phyloP scores from a whole-genome alignment of 768 basidiomycete genomes.

The Boletus pseudopeckii region DNA sequence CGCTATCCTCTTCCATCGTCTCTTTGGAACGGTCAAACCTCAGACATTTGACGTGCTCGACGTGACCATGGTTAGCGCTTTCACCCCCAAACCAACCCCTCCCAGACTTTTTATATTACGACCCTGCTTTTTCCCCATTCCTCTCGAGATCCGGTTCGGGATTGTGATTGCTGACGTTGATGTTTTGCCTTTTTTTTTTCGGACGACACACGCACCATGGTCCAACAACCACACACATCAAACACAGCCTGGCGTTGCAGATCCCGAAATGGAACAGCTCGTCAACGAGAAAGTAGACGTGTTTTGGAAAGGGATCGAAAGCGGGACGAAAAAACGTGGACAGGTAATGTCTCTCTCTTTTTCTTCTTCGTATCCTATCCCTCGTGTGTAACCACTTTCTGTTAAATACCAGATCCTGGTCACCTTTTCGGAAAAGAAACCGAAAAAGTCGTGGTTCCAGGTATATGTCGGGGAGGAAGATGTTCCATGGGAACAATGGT shows the following conservation, averaged over 20 bases:
- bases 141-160: not conserved
- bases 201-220: not conserved
- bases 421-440: constrained; percentile 73
- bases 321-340: constrained; percentile 56
- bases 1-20: constrained; percentile 76
- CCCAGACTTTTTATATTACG: too few relatives aligned
- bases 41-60: constrained; percentile 77
- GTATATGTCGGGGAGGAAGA: constrained; percentile 74
- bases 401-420: constrained; percentile 49
- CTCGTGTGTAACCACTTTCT: too few relatives aligned
- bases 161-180: not conserved
- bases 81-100: not conserved
- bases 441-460: constrained; percentile 77
- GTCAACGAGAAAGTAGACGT: constrained; percentile 73
- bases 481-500: constrained; percentile 88
- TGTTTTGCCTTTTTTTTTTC: not conserved
- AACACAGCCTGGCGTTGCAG: constrained; percentile 70
- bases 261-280: constrained; percentile 66
- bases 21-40: constrained; percentile 78
- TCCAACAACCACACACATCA: not conserved
- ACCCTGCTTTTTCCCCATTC: not conserved
- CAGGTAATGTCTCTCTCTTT: constrained; percentile 42
- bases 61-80: constrained; percentile 68
- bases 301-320: constrained; percentile 78
- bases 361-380: too few relatives aligned